These are phyloP conservation scores for Kodamaea fungicola DNA, from an alignment of 1,139 yeast genomes.

Conservation along the genomic window DNA sequence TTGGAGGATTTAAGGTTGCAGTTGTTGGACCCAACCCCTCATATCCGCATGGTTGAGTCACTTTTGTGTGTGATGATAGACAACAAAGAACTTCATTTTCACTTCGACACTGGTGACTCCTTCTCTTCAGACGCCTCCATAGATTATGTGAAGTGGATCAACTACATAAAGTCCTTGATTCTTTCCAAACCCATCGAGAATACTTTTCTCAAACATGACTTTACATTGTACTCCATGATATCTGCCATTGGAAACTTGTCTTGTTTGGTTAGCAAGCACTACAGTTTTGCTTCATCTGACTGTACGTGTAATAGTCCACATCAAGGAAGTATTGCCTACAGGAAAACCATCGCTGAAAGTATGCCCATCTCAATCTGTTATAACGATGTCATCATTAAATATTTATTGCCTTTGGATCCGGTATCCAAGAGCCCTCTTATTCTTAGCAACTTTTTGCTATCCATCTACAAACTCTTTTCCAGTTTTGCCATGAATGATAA, in stretches of 20 bases:
- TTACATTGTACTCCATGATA: constrained; percentile 26
- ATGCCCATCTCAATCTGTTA: constrained; percentile 21
- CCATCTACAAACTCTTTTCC: constrained; percentile 49
- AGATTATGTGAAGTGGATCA: constrained; percentile 23
- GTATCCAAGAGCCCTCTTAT: constrained; percentile 20
- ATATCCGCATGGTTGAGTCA: constrained; percentile 5
- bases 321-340: constrained; percentile 18
- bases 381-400: constrained; percentile 21
- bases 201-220: constrained; percentile 8
- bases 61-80: constrained; percentile 9
- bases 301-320: constrained; percentile 43
- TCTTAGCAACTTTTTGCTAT: constrained; percentile 41
- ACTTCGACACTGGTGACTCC: constrained; percentile 1
- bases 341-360: constrained; percentile 19
- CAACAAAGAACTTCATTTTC: constrained; percentile 1
- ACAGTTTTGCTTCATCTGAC: constrained; percentile 21
- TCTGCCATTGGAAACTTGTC: constrained; percentile 43
- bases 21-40: constrained; percentile 6
- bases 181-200: constrained; percentile 6
- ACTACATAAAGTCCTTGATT: constrained; percentile 12
- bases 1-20: constrained; percentile 13
- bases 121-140: constrained; percentile 6
- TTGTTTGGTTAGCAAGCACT: constrained; percentile 37
- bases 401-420: constrained; percentile 12
- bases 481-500: constrained; percentile 20